These are phyloP conservation scores for Vinca major DNA, from an alignment of 305 asterid genomes.

Conservation along the genomic window DNA sequence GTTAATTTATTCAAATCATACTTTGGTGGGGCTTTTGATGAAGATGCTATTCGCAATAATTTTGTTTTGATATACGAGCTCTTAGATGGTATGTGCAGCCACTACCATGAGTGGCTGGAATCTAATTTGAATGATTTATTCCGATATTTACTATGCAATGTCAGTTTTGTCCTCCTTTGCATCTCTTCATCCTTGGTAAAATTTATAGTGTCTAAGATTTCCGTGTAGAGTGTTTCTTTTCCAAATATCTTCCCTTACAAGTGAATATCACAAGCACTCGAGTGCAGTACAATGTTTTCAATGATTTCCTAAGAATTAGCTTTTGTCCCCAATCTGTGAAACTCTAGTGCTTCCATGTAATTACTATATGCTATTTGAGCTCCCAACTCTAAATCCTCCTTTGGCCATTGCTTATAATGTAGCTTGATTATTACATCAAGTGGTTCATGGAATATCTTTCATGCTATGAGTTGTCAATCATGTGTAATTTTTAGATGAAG, in stretches of 20 bases:
- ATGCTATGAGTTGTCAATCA: background rate
- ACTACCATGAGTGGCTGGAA: background rate
- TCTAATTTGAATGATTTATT: background rate
- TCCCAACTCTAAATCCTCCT: background rate
- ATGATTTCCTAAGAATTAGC: background rate
- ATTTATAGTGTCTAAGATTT: background rate
- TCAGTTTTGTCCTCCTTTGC: background rate
- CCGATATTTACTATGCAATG: background rate
- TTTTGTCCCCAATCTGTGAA: background rate
- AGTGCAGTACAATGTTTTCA: background rate
- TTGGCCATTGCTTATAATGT: background rate
- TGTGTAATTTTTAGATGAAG: background rate
- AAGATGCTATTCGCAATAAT: conserved; percentile 96
- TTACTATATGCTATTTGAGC: background rate
- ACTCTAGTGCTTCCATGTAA: background rate
- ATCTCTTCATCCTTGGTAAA: background rate
- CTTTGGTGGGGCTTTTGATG: conserved; percentile 98
- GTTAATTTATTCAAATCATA: conserved; percentile 86
- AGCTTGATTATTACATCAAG: background rate
- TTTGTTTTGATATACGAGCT: conserved; percentile 30
- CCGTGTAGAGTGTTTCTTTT: background rate
- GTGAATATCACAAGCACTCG: background rate
- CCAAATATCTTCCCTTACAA: background rate
- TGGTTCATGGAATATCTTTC: background rate
- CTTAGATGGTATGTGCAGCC: conserved; percentile 63